Percentiles rank a stretch among this genome's conserved stretches.
Evolutionary conservation across 306 rosid species (phyloP).

Genomic region (Alnus glutinosa): DNA sequence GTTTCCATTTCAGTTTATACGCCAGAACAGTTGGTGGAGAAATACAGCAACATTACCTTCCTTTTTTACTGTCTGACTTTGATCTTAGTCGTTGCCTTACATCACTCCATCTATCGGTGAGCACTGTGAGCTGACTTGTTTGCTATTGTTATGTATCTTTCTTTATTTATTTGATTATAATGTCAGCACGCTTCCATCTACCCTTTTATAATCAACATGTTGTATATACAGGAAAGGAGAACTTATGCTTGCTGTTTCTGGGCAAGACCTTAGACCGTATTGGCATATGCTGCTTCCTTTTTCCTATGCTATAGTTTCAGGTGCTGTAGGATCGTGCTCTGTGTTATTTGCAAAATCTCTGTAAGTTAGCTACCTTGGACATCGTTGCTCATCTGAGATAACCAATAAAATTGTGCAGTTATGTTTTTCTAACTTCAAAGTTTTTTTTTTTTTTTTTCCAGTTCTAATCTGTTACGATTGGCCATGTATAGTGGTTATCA

Average conservation of each 20-base stretch:
- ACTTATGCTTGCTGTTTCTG: constrained; percentile 57
- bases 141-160: constrained; percentile 9
- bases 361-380: constrained; percentile 56
- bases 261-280: constrained; percentile 80
- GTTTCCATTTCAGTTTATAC: constrained; percentile 78
- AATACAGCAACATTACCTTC: constrained; percentile 79
- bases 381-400: constrained; percentile 19
- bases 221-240: constrained; percentile 82
- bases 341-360: constrained; percentile 98
- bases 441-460: constrained; percentile 35
- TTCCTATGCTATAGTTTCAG: constrained; percentile 96
- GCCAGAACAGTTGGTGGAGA: constrained; percentile 91
- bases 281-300: constrained; percentile 92
- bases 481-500: constrained; percentile 85
- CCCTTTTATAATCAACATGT: constrained; percentile 21
- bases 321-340: constrained; percentile 97
- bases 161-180: neutral
- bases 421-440: constrained; percentile 25
- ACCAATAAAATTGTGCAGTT: constrained; percentile 3
- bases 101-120: constrained; percentile 85
- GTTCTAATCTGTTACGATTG: constrained; percentile 86
- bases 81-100: constrained; percentile 70
- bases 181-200: neutral
- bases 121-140: constrained; percentile 22
- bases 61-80: constrained; percentile 82